Evolutionary conservation across 2,329 filamentous ascomycete species (phyloP).

Genomic region (Aspergillus ibericus): DNA sequence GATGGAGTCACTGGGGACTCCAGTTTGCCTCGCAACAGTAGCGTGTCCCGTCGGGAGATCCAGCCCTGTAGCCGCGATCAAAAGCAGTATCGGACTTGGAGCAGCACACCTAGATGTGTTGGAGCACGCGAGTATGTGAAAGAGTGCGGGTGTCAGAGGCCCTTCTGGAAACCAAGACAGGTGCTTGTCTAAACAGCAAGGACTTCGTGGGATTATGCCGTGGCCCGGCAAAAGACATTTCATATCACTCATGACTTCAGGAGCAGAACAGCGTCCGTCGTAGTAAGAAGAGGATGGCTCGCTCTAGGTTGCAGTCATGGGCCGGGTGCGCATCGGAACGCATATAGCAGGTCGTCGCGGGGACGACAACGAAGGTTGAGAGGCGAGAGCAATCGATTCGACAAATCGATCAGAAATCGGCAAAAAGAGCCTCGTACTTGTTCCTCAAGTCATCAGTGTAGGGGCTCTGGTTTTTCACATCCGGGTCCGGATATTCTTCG

Average conservation of each 20-base stretch:
- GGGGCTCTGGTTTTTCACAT: conserved; percentile 50
- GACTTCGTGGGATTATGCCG: no score
- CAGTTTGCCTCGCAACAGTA: neutral
- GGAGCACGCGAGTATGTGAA: neutral
- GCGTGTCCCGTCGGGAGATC: neutral
- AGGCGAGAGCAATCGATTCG: neutral
- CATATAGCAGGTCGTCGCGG: neutral
- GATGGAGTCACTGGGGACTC: neutral
- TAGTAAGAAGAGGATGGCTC: neutral
- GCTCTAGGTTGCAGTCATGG: neutral
- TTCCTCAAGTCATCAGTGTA: conserved; percentile 62
- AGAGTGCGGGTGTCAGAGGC: neutral
- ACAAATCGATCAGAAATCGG: conserved; percentile 54
- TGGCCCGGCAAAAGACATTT: no score
- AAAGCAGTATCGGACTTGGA: neutral
- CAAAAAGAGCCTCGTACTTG: conserved; percentile 61
- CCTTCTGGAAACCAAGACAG: neutral
- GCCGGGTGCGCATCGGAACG: neutral
- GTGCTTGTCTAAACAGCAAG: neutral
- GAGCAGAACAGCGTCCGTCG: neutral
- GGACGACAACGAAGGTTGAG: neutral
- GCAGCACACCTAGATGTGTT: neutral
- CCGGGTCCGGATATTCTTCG: conserved; percentile 62
- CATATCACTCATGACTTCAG: neutral
- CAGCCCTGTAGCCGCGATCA: neutral